Evolutionary conservation across 768 basidiomycete genomes (phyloP).

Genomic region (Leccinum sublutescens): DNA sequence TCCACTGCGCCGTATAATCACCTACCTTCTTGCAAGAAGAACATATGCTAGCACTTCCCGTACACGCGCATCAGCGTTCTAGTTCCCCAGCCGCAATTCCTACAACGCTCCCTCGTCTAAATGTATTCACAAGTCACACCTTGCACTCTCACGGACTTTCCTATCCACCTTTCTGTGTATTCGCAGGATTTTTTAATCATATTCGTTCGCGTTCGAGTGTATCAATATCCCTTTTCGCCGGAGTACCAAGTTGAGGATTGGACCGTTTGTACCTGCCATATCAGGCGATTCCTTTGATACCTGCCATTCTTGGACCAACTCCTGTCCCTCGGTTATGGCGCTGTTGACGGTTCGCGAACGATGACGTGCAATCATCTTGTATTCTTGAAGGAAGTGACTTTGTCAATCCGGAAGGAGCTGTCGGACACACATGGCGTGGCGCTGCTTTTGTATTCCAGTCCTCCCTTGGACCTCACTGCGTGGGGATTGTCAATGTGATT

Average conservation of each 20-base stretch:
- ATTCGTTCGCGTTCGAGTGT: conserved; percentile 15
- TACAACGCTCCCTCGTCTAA: not conserved
- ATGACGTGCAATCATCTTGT: conserved; percentile 23
- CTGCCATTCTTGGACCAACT: conserved; percentile 22
- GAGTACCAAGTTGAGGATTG: not conserved
- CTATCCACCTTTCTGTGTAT: conserved; percentile 9
- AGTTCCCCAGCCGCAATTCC: conserved; percentile 7
- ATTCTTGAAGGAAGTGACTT: conserved; percentile 23
- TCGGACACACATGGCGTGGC: not conserved
- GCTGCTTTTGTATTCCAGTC: conserved; percentile 21
- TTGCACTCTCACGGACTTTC: conserved; percentile 10
- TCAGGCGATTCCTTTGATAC: conserved; percentile 30
- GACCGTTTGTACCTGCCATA: conserved; percentile 24
- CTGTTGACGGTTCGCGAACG: not conserved
- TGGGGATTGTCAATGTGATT: conserved; percentile 1
- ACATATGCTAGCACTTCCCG: conserved; percentile 20
- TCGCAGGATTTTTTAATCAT: conserved; percentile 5
- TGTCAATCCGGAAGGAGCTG: conserved; percentile 15
- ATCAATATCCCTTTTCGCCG: conserved; percentile 11
- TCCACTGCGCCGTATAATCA: conserved; percentile 26
- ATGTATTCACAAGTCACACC: conserved; percentile 2
- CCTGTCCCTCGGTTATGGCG: conserved; percentile 9
- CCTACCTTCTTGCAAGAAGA: conserved; percentile 25
- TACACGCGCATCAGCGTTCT: conserved; percentile 10
- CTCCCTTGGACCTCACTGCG: not conserved